Percentiles rank a stretch among this genome's conserved stretches.
phyloP scores from a whole-genome alignment of 1,284 basidiomycete genomes.

The Ceratobasidium sp. region DNA sequence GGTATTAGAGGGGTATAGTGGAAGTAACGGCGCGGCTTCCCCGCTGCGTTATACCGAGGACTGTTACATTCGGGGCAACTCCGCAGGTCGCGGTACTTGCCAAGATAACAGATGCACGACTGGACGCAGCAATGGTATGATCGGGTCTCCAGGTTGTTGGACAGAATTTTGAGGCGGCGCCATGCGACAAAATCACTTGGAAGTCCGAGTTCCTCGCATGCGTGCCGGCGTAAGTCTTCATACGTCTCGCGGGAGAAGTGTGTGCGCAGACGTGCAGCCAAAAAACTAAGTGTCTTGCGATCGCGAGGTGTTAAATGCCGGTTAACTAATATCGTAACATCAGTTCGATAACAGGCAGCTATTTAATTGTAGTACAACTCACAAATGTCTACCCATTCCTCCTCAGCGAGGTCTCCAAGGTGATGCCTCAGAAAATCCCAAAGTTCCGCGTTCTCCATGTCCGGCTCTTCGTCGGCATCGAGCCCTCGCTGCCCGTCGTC shows the following conservation, averaged over 20 bases:
- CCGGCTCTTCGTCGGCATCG: slow-evolving; percentile 10
- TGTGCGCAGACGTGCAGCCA: slow-evolving; percentile 25
- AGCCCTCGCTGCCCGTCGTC: neutral
- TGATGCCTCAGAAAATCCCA: neutral
- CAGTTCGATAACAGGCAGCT: neutral
- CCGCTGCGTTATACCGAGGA: neutral
- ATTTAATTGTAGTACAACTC: neutral
- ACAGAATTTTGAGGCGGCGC: slow-evolving; percentile 29
- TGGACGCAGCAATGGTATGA: slow-evolving; percentile 15
- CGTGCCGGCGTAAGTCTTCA: slow-evolving; percentile 6
- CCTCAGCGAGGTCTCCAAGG: slow-evolving; percentile 11
- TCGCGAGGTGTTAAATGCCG: neutral
- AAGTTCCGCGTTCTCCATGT: slow-evolving; percentile 15
- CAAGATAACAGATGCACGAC: slow-evolving; percentile 21
- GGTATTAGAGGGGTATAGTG: slow-evolving; percentile 48
- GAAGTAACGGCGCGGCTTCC: slow-evolving; percentile 23
- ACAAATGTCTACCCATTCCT: slow-evolving; percentile 37
- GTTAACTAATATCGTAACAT: neutral
- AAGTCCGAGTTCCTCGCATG: slow-evolving; percentile 17
- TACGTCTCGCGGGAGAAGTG: slow-evolving; percentile 30
- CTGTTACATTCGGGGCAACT: slow-evolving; percentile 1
- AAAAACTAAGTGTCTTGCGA: neutral
- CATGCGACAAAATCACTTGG: slow-evolving; percentile 39
- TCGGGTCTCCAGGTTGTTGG: neutral
- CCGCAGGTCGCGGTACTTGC: neutral